Evolutionary conservation across 2,329 filamentous ascomycete species (phyloP).

Genomic region (Zymoseptoria passerinii): DNA sequence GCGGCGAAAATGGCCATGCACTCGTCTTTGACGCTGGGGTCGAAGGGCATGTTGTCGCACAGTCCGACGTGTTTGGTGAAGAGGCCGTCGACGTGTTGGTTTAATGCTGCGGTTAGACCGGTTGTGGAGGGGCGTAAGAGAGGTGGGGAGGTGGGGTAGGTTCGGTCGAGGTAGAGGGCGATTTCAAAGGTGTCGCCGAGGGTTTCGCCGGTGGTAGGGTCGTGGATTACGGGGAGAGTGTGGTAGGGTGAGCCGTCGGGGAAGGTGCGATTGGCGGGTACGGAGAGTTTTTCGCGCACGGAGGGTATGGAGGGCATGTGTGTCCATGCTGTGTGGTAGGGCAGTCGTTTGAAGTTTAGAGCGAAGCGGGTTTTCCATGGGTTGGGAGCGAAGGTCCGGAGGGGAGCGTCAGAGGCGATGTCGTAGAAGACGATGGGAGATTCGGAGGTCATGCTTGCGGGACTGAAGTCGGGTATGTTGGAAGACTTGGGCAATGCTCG

Average conservation of each 20-base stretch:
- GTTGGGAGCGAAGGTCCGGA: conserved; percentile 41
- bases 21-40: conserved; percentile 40
- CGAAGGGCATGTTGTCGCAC: conserved; percentile 41
- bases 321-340: conserved; percentile 47
- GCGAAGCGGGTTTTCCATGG: conserved; percentile 45
- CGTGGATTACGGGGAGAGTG: conserved; percentile 52
- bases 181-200: conserved; percentile 61
- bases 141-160: conserved; percentile 41
- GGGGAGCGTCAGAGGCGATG: conserved; percentile 35
- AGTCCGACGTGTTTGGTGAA: conserved; percentile 44
- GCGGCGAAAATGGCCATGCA: conserved; percentile 42
- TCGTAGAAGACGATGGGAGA: conserved; percentile 40
- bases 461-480: neutral
- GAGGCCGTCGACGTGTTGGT: conserved; percentile 45
- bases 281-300: conserved; percentile 40
- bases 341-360: conserved; percentile 42
- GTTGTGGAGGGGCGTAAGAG: conserved; percentile 41
- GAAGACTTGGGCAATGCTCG: neutral
- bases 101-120: conserved; percentile 41
- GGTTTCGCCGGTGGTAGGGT: conserved; percentile 33
- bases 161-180: conserved; percentile 49
- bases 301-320: conserved; percentile 44
- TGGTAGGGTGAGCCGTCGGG: conserved; percentile 50
- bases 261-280: conserved; percentile 46
- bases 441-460: conserved; percentile 20